Evolutionary conservation across 495 filamentous ascomycete species (phyloP), one percentile per base, ranked within the genome.

Genomic region (Antarctomyces pellizariae): DNA sequence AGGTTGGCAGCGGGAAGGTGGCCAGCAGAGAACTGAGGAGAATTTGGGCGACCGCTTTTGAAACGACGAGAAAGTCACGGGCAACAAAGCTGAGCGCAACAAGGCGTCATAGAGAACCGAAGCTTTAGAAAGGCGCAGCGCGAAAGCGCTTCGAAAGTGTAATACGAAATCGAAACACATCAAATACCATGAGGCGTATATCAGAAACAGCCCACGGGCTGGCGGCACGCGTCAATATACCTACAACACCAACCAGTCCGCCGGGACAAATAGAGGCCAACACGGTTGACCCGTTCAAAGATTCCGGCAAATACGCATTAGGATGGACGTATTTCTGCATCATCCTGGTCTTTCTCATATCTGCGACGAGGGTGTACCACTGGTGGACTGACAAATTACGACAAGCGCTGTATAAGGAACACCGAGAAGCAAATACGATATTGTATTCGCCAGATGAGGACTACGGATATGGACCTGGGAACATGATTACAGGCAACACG

Each of bases 291-390:
- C 72, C 79, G 24, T 91, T 73, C 72, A 54, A 43, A 7, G 43
- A 75, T 43, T 66, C 76, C n/a, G 75, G 72, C 7, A 84, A 89
- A 53, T 90, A 90, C 48, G 76, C 57, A n/a, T 47, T 78, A 29
- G 78, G 73, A 18, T 86, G 76, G 68, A 73, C 79, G 2, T 91
- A 83, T 44, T 86, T 90, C 37, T 65, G 70, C 23, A 42, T 89
- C 14, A 63, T 75, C 28, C 39, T 91, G 23, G 49, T 82, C 31
- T 54, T 64, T 21, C 31, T 68, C 29, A 60, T 77, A 6, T 46
- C 64, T 2, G 40, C 66, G 7, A 50, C 82, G 40, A 63, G 77
- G 34, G 63, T 70, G 44, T 90, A 75, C 52, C 71, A 89, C 45
- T 70, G 64, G 27, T 86, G 75, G 68, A 75, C 75, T 20, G 80